These are phyloP conservation scores for Arabidopsis suecica DNA, from an alignment of 345 rosid species.

Conservation along the genomic window DNA sequence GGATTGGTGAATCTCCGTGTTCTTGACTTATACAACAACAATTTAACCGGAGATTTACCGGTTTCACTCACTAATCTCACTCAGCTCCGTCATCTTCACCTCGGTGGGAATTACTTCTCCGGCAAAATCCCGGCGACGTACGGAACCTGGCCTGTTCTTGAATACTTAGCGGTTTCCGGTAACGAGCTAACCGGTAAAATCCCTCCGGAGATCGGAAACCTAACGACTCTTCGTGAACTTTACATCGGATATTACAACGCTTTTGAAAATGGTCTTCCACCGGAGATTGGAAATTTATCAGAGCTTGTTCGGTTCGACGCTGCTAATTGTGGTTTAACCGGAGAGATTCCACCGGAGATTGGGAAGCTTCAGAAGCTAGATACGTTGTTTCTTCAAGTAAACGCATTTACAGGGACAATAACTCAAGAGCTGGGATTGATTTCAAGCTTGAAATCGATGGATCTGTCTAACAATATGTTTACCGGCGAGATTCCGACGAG, in stretches of 20 bases:
- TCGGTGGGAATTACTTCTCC: conserved; percentile 77
- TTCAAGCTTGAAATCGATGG: conserved; percentile 73
- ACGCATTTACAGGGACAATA: conserved; percentile 62
- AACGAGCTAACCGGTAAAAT: conserved; percentile 70
- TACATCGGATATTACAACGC: conserved; percentile 84
- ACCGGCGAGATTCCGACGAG: conserved; percentile 70
- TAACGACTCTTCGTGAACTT: conserved; percentile 60
- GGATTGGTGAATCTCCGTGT: conserved; percentile 60
- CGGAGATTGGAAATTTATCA: conserved; percentile 75
- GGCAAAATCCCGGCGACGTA: conserved; percentile 71
- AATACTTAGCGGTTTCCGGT: conserved; percentile 76
- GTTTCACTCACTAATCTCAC: conserved; percentile 56
- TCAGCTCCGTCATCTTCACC: conserved; percentile 68
- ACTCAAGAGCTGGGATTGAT: conserved; percentile 59
- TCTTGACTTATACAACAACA: conserved; percentile 88
- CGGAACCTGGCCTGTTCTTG: conserved; percentile 64
- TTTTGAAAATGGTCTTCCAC: conserved; percentile 65
- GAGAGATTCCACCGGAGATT: conserved; percentile 68
- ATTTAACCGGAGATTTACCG: conserved; percentile 77
- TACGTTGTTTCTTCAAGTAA: conserved; percentile 81
- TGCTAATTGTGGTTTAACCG: conserved; percentile 64
- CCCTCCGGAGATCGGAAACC: conserved; percentile 77
- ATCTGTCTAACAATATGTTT: conserved; percentile 78
- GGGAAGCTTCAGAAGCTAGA: conserved; percentile 71
- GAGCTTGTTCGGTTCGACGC: conserved; percentile 72